Percentiles rank a stretch among this genome's conserved stretches.
These are phyloP conservation scores for Stentor roeselii DNA, from an alignment of 73 alveolate species.

Conservation along the genomic window DNA sequence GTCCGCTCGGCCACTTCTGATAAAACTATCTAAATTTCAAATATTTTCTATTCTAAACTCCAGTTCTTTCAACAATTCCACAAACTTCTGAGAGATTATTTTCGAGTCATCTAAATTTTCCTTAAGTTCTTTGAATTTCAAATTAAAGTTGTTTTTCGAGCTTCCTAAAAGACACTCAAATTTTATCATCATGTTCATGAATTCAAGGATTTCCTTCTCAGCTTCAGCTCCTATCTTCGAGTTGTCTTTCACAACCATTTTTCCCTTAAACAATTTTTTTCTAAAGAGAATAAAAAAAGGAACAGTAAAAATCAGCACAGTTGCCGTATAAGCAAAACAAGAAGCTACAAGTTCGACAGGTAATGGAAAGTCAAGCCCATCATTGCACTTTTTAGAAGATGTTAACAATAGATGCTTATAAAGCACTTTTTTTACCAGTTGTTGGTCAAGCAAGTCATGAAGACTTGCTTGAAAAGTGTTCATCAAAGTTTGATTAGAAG, in stretches of 20 bases:
- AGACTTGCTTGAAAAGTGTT: not conserved
- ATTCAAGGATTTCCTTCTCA: not conserved
- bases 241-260: not conserved
- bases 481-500: too few relatives aligned
- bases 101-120: not conserved
- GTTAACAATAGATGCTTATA: not conserved
- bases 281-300: not conserved
- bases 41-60: not conserved
- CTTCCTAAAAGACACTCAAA: not conserved
- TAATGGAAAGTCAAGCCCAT: not conserved
- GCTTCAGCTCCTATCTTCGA: too few relatives aligned
- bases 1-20: not conserved
- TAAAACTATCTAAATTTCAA: too few relatives aligned
- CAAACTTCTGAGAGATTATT: not conserved
- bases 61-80: not conserved
- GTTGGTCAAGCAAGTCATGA: not conserved
- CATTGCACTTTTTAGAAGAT: not conserved
- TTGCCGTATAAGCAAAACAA: not conserved
- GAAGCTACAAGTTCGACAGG: not conserved
- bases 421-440: too few relatives aligned
- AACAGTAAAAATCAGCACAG: not conserved
- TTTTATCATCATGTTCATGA: not conserved
- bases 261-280: not conserved
- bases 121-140: not conserved
- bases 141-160: not conserved